Conservation (phyloP, 1,139 yeast species). For the Blastobotrys raffinosifermentans region DNA sequence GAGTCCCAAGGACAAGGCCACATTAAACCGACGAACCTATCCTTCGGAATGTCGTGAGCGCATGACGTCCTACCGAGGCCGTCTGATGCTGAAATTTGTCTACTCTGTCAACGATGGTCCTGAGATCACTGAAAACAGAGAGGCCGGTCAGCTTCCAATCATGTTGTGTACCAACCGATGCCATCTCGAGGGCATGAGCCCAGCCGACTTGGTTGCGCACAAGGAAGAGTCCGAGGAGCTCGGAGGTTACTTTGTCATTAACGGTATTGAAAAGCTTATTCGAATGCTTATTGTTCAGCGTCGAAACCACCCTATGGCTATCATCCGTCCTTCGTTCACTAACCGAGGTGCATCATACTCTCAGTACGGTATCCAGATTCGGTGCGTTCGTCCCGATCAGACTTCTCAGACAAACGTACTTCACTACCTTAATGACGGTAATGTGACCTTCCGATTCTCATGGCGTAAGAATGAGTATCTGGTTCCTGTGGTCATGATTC, state of each 20-base stretch:
- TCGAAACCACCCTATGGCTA: conserved; percentile 96
- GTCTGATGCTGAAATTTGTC: conserved; percentile 66
- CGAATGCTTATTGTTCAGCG: conserved; percentile 98
- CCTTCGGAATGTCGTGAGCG: conserved; percentile 89
- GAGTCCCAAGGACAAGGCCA: conserved; percentile 66
- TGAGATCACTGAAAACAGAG: conserved; percentile 67
- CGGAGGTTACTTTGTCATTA: conserved; percentile 94
- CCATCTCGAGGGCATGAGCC: conserved; percentile 77
- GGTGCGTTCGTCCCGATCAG: conserved; percentile 94
- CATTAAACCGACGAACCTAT: conserved; percentile 72
- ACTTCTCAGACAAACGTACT: conserved; percentile 94
- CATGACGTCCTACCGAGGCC: conserved; percentile 43
- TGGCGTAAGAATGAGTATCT: conserved; percentile 96
- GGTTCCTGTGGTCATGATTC: conserved; percentile 87
- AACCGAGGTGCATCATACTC: conserved; percentile 92
- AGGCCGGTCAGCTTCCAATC: conserved; percentile 86
- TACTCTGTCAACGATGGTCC: conserved; percentile 89
- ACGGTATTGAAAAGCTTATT: conserved; percentile 92
- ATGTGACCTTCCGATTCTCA: conserved; percentile 90
- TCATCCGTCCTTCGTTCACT: conserved; percentile 88
- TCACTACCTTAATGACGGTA: conserved; percentile 94
- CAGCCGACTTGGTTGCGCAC: conserved; percentile 66
- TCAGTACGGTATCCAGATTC: conserved; percentile 85
- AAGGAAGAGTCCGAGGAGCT: conserved; percentile 93
- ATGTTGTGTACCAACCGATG: conserved; percentile 90